These are phyloP conservation scores for Botrytis porri DNA, from an alignment of 2,329 filamentous ascomycete genomes.

Conservation along the genomic window DNA sequence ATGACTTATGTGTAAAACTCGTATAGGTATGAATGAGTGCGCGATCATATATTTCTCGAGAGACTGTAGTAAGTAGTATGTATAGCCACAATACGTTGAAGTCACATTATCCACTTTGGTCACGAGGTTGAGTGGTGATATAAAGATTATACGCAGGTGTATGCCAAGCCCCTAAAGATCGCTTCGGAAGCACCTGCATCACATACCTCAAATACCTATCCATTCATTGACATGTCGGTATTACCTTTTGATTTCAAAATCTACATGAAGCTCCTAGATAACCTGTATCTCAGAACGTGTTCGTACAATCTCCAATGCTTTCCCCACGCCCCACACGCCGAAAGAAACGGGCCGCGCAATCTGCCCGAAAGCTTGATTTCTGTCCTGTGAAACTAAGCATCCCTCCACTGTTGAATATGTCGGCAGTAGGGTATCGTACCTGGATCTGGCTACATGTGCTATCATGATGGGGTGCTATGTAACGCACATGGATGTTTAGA, in stretches of 20 bases:
- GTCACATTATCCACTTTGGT: neutral
- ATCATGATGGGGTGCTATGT: neutral
- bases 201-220: neutral
- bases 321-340: neutral
- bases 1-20: neutral
- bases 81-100: neutral
- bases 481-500: neutral
- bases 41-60: too few relatives aligned
- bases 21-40: neutral
- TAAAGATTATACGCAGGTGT: neutral
- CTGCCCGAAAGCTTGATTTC: conserved; percentile 12
- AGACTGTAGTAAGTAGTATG: neutral
- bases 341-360: conserved; percentile 2
- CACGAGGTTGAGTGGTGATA: neutral
- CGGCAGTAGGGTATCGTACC: too few relatives aligned
- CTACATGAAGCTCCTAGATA: too few relatives aligned
- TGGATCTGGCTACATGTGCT: neutral
- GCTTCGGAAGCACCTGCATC: neutral
- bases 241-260: neutral
- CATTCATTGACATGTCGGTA: neutral
- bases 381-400: neutral
- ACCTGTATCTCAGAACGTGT: neutral
- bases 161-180: neutral
- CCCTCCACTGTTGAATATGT: neutral
- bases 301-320: neutral